Evolutionary conservation across 306 rosid species (phyloP), one percentile per base, ranked within the genome.

Genomic region (Prinsepia uniflora): DNA sequence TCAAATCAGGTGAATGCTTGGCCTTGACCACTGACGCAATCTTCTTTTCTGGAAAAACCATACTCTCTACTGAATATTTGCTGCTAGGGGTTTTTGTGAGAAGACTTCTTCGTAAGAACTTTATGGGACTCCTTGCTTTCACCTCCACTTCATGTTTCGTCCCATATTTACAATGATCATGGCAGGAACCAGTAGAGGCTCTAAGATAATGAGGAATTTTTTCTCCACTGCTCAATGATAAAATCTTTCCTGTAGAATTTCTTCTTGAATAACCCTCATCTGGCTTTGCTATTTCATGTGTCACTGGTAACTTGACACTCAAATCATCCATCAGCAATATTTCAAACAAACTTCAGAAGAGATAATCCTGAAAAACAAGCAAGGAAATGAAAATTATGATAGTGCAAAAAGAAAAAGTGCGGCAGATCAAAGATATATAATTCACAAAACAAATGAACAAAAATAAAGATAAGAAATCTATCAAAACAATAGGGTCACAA

Each of bases 131-230:
- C 73, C 83, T 84, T 52, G 72, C 83, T 81, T 83, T 87, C 58
- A 6, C 65, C 30, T 76, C 86, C 19, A 57, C 15, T 45, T 60
- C 83, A 39, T 83, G 83, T 68, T 78, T 70, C 77, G 67, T 36
- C 62, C 97, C 99, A 74, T 77, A 87, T 79, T 91, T 95, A 78
- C 99, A 95, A 36, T 82, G 14, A 71, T 95, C 97, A 70, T 95
- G 99, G 83, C 99, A 95, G 52, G 99, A 95, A 63, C 96, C 96
- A 3, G 86, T 75, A 39, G 96, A 89, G 60, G 91, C 91, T 82
- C 96, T 84, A 70, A 84, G 96, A 81, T 91, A 91, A 78, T 30
- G 83, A 52, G 99, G 96, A 74, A 36, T 0, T 50, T 72, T 77
- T 67, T 76, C 84, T 64, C 50, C 76, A 13, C 72, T 76, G 47